These are phyloP conservation scores for Triadica sebifera DNA, from an alignment of 345 rosid genomes.

Conservation along the genomic window DNA sequence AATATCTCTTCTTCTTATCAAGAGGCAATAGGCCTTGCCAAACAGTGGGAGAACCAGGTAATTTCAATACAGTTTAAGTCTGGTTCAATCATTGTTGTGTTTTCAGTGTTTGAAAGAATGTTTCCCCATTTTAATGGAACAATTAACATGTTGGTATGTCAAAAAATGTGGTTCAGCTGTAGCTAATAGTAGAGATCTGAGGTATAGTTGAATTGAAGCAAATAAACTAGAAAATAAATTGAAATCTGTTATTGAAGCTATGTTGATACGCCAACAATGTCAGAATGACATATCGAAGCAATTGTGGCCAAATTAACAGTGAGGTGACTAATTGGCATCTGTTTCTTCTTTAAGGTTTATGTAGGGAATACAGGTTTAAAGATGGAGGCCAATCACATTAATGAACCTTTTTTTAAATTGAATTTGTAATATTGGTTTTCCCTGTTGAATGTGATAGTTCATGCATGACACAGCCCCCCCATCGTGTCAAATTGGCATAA, in stretches of 20 bases:
- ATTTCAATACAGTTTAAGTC: slow-evolving; percentile 1
- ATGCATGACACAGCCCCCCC: not conserved
- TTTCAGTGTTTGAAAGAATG: slow-evolving; percentile 9
- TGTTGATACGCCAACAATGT: not conserved
- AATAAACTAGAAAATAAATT: not conserved
- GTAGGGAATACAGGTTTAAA: not conserved
- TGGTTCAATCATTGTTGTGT: slow-evolving; percentile 13
- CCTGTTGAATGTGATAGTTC: not conserved
- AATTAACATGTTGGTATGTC: not conserved
- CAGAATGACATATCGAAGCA: not conserved
- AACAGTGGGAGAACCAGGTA: slow-evolving; percentile 81
- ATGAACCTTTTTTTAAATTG: not conserved
- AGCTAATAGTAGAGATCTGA: not conserved
- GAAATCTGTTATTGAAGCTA: not conserved
- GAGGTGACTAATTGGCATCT: not conserved
- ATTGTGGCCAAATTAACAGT: not conserved
- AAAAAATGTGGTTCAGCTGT: not conserved
- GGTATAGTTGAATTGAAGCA: not conserved
- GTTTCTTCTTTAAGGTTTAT: not conserved
- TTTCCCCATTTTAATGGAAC: not conserved
- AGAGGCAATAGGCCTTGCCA: slow-evolving; percentile 61
- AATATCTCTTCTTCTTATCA: slow-evolving; percentile 61
- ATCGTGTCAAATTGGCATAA: not conserved
- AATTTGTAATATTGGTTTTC: not conserved
- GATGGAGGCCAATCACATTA: not conserved